Evolutionary conservation across 192 early-diverging fungal genomes (phyloP).

Genomic region (Coemansia interrupta): DNA sequence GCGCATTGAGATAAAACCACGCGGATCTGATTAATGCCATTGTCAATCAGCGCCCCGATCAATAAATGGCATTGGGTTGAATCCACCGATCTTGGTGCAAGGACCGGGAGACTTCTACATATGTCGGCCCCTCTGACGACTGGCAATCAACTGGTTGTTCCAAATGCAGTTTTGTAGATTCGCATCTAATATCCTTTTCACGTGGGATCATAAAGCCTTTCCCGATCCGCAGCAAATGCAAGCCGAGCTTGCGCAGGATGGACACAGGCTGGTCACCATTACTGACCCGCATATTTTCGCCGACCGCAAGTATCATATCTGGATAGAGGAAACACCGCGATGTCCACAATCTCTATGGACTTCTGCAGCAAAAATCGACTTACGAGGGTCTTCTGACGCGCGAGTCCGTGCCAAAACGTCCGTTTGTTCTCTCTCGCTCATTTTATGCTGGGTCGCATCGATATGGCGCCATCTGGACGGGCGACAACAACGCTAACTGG

Average conservation of each 20-base stretch:
- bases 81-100: no score
- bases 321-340: constrained; percentile 92
- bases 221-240: constrained; percentile 84
- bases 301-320: constrained; percentile 71
- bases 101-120: no score
- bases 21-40: no score
- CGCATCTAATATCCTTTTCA: no score
- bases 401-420: constrained; percentile 58
- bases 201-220: constrained; percentile 93
- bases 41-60: no score
- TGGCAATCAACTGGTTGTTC: no score
- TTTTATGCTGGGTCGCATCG: constrained; percentile 96
- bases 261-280: constrained; percentile 84
- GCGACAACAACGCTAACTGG: constrained; percentile 93
- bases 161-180: no score
- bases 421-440: constrained; percentile 92
- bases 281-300: constrained; percentile 96
- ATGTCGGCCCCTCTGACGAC: no score
- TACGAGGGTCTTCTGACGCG: constrained; percentile 72
- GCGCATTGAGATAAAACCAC: no score
- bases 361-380: constrained; percentile 82
- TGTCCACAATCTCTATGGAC: constrained; percentile 91
- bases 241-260: constrained; percentile 62
- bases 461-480: constrained; percentile 96
- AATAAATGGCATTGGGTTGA: no score